Base-by-base conservation (phyloP, 768 basidiomycete species). In the Russula emetica region DNA sequence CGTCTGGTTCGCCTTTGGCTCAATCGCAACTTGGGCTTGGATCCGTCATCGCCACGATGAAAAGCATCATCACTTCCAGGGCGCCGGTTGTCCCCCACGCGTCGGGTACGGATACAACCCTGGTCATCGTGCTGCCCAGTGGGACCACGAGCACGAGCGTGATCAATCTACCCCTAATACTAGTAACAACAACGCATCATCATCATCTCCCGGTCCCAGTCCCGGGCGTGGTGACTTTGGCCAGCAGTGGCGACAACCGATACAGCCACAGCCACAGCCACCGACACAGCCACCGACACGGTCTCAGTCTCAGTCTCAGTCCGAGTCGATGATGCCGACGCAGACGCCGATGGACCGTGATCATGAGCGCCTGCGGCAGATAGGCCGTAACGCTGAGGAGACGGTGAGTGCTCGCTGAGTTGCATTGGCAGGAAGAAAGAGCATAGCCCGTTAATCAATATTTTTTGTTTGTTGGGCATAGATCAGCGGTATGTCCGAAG, bases 1-100 rank as follows among this genome's bases (percentile, higher is more conserved):
- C 59, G 34, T 89, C 71, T 90, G 88, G 88, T 87, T 90, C 77
- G 10, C 79, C 68, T 22, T 88, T 67, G 88, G 88, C 63, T 86
- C 83, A 7, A 75, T 74, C 3, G 69, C 66, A 30, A 75, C 76
- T 0, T 70, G 72, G 26, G 75, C 73, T 66, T 81, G 74, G 73
- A 59, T 73, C 74, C 56, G 78, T 78, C 45, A 38, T n/a, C 72
- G 72, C 50, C 28, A n/a, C 10, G n/a, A n/a, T n/a, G n/a, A n/a
- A n/a, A n/a, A n/a, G n/a, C 2, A n/a, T 0, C 14, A 78, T 72
- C 78, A 77, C 71, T 77, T 77, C 67, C 24, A 16, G 42, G 18
- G 18, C 22, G 20, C 20, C 38, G 8, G 20, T 78, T 42, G 11
- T 16, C 2, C 13, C 5, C 78, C 79, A 44, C 77, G 79, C 53